Base-by-base conservation (phyloP, 345 rosid genomes). In the Aquilaria yunnanensis region DNA sequence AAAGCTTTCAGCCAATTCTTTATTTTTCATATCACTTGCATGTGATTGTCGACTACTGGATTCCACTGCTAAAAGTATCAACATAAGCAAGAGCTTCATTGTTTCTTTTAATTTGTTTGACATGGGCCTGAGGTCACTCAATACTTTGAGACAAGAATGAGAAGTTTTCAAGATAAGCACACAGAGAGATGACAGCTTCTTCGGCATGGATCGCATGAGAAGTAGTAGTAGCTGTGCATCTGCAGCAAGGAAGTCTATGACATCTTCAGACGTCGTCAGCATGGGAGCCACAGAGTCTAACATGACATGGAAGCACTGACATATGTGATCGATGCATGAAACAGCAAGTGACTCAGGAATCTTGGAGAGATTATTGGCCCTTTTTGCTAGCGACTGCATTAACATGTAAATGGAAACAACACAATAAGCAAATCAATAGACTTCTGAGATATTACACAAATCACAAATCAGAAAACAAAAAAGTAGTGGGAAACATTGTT, bases 151-250 rank as follows among this genome's bases (percentile, higher is more conserved):
- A 66, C 85, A 75, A 62, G 82, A 80, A 66, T 86, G 84, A 43
- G 80, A 74, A 32, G 84, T 81, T 73, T 75, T 83, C 52, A 90
- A 66, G 70, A 88, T 72, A 60, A 75, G 73, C 43, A 79, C 67
- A 79, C 82, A 75, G 51, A 65, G 62, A 59, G 92, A 69, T 29
- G 91, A 47, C 51, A 83, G 69, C 63, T 74, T 73, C 52, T 63
- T 77, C 62, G 60, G 63, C 6, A 69, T 77, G 10, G 79, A 77
- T 80, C 82, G 83, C 64, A 78, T 71, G 54, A 90, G 80, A 71
- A 66, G 75, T 58, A 83, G 80, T 70, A 94, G 81, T 60, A 94
- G 65, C 70, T 88, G 92, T 49, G 81, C 83, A 69, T 86, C 86
- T 59, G 89, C 87, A 54, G 78, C 61, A 63, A 94, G 88, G 64